Evolutionary conservation across 1,139 yeast genomes (phyloP).

Genomic region (Spencermartinsiella ligniputridi): DNA sequence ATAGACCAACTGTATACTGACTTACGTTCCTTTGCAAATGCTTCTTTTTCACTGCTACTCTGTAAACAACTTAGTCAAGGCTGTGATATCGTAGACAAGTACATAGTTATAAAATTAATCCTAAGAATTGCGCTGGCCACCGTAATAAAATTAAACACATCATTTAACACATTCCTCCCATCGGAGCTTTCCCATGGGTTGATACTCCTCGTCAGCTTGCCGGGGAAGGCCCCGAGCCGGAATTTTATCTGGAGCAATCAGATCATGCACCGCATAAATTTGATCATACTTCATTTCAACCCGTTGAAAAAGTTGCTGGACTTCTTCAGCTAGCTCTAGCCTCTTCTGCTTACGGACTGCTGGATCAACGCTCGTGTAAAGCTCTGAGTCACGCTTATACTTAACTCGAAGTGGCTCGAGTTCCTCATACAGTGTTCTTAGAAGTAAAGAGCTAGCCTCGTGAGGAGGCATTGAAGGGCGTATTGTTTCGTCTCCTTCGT

Average conservation of each 20-base stretch:
- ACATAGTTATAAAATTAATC: neutral
- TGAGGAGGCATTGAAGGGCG: slow-evolving; percentile 31
- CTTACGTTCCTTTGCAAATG: neutral
- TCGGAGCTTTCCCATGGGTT: slow-evolving; percentile 5
- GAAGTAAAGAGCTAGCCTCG: slow-evolving; percentile 26
- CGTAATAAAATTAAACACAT: neutral
- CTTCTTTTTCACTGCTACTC: neutral
- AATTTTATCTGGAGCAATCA: slow-evolving; percentile 23
- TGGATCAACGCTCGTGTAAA: slow-evolving; percentile 28
- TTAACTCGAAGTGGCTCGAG: slow-evolving; percentile 23
- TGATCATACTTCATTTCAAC: slow-evolving; percentile 33
- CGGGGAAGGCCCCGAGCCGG: slow-evolving; percentile 6
- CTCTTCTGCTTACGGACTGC: slow-evolving; percentile 24
- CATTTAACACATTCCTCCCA: neutral
- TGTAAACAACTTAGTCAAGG: neutral
- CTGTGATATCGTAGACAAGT: neutral
- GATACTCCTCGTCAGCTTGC: slow-evolving; percentile 4
- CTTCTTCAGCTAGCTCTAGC: slow-evolving; percentile 22
- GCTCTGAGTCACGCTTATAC: slow-evolving; percentile 19
- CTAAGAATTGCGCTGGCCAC: neutral
- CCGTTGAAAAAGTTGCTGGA: slow-evolving; percentile 24
- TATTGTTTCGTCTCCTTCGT: slow-evolving; percentile 26
- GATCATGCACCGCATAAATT: slow-evolving; percentile 32
- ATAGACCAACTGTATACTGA: neutral
- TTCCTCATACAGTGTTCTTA: slow-evolving; percentile 27